Percentiles rank a stretch among this genome's conserved stretches.
These are phyloP conservation scores for Naegleria gruberi DNA, from an alignment of 208 protist species.

Conservation along the genomic window DNA sequence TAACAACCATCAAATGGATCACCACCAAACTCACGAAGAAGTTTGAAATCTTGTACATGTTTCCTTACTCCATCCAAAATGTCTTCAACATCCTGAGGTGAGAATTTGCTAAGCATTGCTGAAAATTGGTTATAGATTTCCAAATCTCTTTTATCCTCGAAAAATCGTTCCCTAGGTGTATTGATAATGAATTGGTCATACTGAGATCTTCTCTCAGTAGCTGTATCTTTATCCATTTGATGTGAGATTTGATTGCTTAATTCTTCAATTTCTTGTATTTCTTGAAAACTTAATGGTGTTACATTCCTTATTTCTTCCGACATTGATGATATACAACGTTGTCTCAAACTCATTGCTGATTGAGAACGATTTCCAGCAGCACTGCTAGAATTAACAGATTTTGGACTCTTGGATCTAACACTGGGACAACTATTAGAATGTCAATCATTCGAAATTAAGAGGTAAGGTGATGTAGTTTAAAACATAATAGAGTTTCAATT, in stretches of 20 bases:
- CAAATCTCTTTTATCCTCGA: background rate
- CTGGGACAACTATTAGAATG: background rate
- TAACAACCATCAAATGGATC: background rate
- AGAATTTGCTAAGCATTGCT: background rate
- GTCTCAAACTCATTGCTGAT: background rate
- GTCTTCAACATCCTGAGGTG: background rate
- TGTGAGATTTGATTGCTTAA: background rate
- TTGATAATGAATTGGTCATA: background rate
- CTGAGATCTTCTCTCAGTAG: background rate
- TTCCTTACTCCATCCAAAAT: background rate
- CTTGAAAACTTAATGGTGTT: background rate
- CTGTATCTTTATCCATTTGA: background rate
- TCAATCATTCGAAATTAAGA: no score
- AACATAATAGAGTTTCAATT: no score
- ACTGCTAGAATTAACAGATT: background rate
- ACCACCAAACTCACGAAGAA: background rate
- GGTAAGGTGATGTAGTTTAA: no score
- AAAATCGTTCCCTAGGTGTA: background rate
- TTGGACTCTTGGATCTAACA: no score
- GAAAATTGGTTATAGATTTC: background rate
- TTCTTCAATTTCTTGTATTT: background rate
- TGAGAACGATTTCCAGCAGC: background rate
- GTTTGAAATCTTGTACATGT: background rate
- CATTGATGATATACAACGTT: background rate
- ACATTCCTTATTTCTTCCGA: background rate